Percentiles rank a stretch among this genome's conserved stretches.
Evolutionary conservation across 371 early-diverging fungal genomes (phyloP).

Genomic region (Syncephalastrum racemosum): DNA sequence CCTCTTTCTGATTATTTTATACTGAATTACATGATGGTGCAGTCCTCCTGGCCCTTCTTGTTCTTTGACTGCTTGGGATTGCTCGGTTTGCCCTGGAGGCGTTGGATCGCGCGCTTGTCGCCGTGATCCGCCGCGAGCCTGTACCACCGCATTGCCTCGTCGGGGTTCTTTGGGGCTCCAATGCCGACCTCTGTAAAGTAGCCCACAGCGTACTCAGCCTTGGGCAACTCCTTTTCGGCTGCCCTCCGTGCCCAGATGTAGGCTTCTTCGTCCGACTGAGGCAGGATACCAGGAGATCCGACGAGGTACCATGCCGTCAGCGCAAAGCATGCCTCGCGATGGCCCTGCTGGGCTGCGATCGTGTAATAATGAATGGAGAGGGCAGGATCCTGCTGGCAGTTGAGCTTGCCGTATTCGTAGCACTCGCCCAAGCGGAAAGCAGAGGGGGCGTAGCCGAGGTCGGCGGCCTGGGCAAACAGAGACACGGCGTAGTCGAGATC

Average conservation of each 20-base stretch:
- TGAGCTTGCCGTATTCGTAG: constrained; percentile 77
- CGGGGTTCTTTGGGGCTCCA: constrained; percentile 65
- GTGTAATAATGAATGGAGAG: constrained; percentile 73
- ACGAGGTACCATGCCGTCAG: constrained; percentile 91
- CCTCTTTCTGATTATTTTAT: too few relatives aligned
- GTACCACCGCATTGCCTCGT: constrained; percentile 82
- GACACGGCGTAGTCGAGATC: constrained; percentile 77
- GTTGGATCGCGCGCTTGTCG: constrained; percentile 74
- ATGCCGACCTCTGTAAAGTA: constrained; percentile 86
- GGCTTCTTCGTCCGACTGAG: constrained; percentile 83
- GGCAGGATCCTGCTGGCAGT: constrained; percentile 65
- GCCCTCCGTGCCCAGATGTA: constrained; percentile 87
- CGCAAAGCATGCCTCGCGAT: constrained; percentile 88
- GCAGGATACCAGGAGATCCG: constrained; percentile 74
- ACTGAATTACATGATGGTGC: too few relatives aligned
- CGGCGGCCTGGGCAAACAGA: constrained; percentile 72
- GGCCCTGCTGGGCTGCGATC: constrained; percentile 86
- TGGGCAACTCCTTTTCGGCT: constrained; percentile 82
- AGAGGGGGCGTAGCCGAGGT: constrained; percentile 74
- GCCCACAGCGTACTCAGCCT: constrained; percentile 89
- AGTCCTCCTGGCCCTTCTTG: too few relatives aligned
- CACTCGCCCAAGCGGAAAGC: constrained; percentile 79
- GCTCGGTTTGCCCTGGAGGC: constrained; percentile 27
- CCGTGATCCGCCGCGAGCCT: constrained; percentile 79
- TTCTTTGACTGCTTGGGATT: too few relatives aligned